Evolutionary conservation across 495 filamentous ascomycete genomes (phyloP).

Genomic region (Aspergillus saccharolyticus): DNA sequence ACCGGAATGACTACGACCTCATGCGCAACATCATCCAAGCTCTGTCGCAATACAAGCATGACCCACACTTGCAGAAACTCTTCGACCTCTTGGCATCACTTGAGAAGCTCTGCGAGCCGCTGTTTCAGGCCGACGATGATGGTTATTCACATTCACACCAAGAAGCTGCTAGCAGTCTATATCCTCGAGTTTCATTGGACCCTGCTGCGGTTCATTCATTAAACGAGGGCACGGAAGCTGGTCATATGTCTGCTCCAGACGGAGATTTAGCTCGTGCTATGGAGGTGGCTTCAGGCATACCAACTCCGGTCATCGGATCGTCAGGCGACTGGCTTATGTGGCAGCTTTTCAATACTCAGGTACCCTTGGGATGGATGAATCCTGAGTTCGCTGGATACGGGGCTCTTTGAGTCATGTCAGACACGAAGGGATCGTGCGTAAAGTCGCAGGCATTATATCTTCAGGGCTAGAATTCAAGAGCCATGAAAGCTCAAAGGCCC

Average conservation of each 20-base stretch:
- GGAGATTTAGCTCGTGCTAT: background rate
- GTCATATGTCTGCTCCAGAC: background rate
- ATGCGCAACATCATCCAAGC: background rate
- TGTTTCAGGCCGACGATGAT: background rate
- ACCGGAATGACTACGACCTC: background rate
- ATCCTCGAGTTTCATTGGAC: background rate
- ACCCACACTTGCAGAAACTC: background rate
- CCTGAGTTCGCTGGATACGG: background rate
- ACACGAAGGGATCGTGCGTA: no score
- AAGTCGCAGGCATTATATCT: no score
- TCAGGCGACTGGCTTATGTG: background rate
- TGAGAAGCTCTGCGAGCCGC: background rate
- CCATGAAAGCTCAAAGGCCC: no score
- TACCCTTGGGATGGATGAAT: background rate
- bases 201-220: no score
- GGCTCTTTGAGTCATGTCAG: no score
- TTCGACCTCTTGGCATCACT: background rate
- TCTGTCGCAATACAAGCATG: background rate
- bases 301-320: background rate
- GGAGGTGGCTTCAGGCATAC: background rate
- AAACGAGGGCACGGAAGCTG: background rate
- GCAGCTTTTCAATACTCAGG: background rate
- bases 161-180: background rate
- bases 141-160: background rate
- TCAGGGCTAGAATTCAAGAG: no score